These are phyloP conservation scores for Capsella rubella DNA, from an alignment of 441 rosid genomes.

Conservation along the genomic window DNA sequence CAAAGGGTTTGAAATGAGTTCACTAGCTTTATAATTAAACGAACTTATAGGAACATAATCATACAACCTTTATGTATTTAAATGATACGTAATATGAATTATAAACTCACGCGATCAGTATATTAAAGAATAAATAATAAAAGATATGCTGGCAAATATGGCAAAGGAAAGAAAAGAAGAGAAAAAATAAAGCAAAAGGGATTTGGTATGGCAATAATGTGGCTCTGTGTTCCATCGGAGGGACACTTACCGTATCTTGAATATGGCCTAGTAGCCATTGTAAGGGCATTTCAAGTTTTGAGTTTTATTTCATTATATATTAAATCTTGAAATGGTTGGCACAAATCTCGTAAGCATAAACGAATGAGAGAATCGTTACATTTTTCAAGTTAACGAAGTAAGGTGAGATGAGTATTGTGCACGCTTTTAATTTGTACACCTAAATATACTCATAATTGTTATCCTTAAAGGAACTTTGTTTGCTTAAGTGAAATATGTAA, in stretches of 20 bases:
- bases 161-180: not conserved
- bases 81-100: constrained; percentile 12
- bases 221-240: constrained; percentile 42
- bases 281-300: constrained; percentile 37
- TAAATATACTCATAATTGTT: not conserved
- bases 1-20: constrained; percentile 5
- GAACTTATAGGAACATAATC: constrained; percentile 20
- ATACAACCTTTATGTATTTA: constrained; percentile 26
- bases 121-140: constrained; percentile 2
- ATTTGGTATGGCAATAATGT: constrained; percentile 32
- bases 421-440: constrained; percentile 3
- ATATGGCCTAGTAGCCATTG: constrained; percentile 31
- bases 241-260: constrained; percentile 33
- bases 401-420: not conserved
- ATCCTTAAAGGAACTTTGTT: not conserved
- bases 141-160: constrained; percentile 29
- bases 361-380: not conserved
- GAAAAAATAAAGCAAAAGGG: constrained; percentile 15
- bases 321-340: constrained; percentile 9
- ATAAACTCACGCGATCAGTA: constrained; percentile 13
- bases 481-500: constrained; percentile 7
- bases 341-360: not conserved
- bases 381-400: constrained; percentile 11
- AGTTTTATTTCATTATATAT: constrained; percentile 1
- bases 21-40: constrained; percentile 23